Evolutionary conservation across 441 rosid genomes (phyloP).

Genomic region (Omphalea diandra): DNA sequence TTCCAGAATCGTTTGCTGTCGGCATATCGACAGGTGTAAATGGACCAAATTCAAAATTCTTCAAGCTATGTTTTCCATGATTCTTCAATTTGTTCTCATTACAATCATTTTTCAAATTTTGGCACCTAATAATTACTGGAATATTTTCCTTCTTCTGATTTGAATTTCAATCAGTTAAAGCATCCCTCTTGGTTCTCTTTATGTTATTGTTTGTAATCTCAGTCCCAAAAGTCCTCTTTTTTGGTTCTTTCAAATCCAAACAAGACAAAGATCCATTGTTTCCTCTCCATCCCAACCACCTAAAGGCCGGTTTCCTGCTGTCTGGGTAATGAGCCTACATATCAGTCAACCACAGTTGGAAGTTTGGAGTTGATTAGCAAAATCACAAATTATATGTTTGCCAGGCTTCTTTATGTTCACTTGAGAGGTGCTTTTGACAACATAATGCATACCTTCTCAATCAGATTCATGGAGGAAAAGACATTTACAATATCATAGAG

Average conservation of each 20-base stretch:
- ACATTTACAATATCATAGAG: slow-evolving; percentile 95
- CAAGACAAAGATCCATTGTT: slow-evolving; percentile 25
- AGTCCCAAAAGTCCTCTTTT: slow-evolving; percentile 61
- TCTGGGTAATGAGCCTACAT: slow-evolving; percentile 71
- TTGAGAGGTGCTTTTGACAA: neutral
- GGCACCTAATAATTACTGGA: slow-evolving; percentile 18
- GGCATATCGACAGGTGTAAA: slow-evolving; percentile 40
- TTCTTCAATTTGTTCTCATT: slow-evolving; percentile 28
- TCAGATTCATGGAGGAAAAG: slow-evolving; percentile 80
- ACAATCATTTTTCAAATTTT: slow-evolving; percentile 21
- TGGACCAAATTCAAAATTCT: slow-evolving; percentile 56
- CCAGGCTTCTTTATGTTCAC: neutral
- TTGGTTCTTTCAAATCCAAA: slow-evolving; percentile 38
- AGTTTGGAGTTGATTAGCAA: slow-evolving; percentile 11
- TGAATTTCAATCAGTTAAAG: slow-evolving; percentile 28
- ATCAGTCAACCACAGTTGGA: slow-evolving; percentile 16
- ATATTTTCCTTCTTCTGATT: slow-evolving; percentile 32
- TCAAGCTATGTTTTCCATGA: slow-evolving; percentile 28
- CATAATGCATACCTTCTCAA: slow-evolving; percentile 68
- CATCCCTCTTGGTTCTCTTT: slow-evolving; percentile 46
- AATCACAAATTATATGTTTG: neutral
- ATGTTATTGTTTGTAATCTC: slow-evolving; percentile 51
- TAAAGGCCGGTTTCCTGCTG: slow-evolving; percentile 73
- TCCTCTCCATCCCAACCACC: slow-evolving; percentile 76
- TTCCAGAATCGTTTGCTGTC: slow-evolving; percentile 24